Percentiles rank a stretch among this genome's conserved stretches.
Conservation (phyloP, 1,284 basidiomycete species). For the Rhodotorula glutinis region DNA sequence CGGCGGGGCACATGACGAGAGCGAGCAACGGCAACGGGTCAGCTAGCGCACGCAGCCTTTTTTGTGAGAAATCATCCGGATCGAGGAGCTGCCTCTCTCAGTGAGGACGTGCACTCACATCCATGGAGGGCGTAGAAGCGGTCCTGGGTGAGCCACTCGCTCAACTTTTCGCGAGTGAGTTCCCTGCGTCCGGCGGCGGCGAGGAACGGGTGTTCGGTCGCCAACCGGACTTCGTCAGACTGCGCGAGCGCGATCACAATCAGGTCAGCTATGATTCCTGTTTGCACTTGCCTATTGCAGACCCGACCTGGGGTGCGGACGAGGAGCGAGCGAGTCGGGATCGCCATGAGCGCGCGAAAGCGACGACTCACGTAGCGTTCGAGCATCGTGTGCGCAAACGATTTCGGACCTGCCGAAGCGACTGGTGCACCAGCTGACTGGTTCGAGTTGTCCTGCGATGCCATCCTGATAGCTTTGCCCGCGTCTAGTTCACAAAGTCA, state of each 20-base stretch:
- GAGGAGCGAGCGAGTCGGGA: too few species aligned
- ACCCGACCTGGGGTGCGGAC: too few species aligned
- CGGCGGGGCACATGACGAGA: neutral
- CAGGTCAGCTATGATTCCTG: too few species aligned
- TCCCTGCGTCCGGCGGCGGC: conserved; percentile 10
- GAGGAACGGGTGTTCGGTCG: conserved; percentile 25
- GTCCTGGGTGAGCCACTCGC: conserved; percentile 26
- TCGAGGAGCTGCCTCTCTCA: too few species aligned
- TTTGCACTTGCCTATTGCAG: too few species aligned
- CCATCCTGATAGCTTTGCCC: too few species aligned
- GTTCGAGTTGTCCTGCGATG: too few species aligned
- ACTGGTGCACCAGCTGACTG: too few species aligned
- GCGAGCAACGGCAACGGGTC: neutral
- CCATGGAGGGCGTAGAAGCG: conserved; percentile 27
- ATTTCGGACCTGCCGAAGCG: neutral
- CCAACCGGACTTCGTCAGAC: conserved; percentile 12
- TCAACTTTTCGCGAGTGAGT: conserved; percentile 8
- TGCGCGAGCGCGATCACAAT: neutral
- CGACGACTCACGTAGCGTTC: conserved; percentile 16
- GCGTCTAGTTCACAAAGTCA: too few species aligned
- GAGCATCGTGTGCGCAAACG: conserved; percentile 2
- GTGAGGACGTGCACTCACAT: too few species aligned
- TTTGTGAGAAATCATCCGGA: too few species aligned
- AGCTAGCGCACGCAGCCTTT: neutral
- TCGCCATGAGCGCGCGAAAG: too few species aligned